A percentile compares a stretch with the other conserved stretches of the same genome.
Conservation (phyloP, 257 asterid genomes). For the Nicotiana tomentosiformis region DNA sequence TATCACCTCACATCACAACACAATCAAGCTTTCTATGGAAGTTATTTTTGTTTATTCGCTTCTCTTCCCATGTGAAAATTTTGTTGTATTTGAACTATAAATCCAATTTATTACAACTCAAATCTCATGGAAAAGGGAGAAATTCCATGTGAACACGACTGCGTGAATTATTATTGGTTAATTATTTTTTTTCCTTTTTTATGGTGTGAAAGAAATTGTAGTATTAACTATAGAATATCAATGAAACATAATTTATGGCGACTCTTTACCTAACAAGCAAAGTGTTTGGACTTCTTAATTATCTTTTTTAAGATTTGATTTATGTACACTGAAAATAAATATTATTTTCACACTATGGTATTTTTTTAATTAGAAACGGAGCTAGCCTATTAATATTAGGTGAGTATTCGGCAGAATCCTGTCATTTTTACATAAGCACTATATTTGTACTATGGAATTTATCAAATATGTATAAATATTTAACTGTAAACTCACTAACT, state of each 20-base stretch:
- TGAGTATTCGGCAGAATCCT: no score
- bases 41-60: background rate
- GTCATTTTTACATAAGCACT: no score
- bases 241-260: background rate
- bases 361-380: no score
- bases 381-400: no score
- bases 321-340: background rate
- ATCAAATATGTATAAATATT: no score
- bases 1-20: no score
- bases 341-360: background rate
- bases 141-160: background rate
- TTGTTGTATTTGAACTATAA: background rate
- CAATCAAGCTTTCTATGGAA: background rate
- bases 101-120: conserved; percentile 1
- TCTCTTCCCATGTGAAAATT: background rate
- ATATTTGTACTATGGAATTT: no score
- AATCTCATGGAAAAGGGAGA: background rate
- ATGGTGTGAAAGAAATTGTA: background rate
- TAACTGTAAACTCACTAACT: no score
- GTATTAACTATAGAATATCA: background rate
- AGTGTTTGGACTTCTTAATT: background rate
- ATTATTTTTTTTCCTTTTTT: background rate
- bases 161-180: background rate
- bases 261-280: background rate
- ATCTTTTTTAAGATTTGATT: background rate